Evolutionary conservation across 2,329 filamentous ascomycete species (phyloP).

Genomic region (Colletotrichum camelliae): DNA sequence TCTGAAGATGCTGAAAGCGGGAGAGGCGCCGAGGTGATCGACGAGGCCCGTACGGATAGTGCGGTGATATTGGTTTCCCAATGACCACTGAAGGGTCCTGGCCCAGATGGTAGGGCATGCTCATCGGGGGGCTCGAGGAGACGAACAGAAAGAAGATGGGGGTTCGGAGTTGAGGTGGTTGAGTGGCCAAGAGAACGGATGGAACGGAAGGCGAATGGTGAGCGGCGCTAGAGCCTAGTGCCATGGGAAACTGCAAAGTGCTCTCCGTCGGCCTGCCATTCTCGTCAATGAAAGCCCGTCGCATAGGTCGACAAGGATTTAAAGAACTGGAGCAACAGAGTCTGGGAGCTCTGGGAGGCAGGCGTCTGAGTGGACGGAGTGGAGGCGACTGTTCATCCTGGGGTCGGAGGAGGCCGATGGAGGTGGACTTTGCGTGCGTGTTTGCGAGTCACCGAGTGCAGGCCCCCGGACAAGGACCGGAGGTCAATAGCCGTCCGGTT

Average conservation of each 20-base stretch:
- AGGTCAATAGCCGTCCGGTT: not conserved
- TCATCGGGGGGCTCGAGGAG: not conserved
- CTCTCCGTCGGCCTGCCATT: slow-evolving; percentile 3
- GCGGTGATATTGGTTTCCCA: not conserved
- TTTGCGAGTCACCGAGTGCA: not conserved
- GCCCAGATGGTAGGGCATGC: not conserved
- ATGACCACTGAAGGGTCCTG: not conserved
- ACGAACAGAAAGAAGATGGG: not conserved
- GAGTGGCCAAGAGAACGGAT: slow-evolving; percentile 3
- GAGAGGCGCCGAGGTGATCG: slow-evolving; percentile 10
- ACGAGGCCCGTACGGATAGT: not conserved
- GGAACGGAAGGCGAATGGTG: not conserved
- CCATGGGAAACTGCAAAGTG: not conserved
- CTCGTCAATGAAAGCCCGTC: not conserved
- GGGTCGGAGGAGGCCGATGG: slow-evolving; percentile 1
- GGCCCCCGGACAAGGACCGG: not conserved
- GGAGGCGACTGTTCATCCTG: not conserved
- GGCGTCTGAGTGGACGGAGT: not conserved
- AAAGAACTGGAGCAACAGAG: not conserved
- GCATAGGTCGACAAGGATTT: slow-evolving; percentile 1
- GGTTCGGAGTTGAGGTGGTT: not conserved
- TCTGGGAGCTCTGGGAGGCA: not conserved
- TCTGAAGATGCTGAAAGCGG: slow-evolving; percentile 15
- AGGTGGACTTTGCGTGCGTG: not conserved
- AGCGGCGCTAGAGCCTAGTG: not conserved